phyloP scores from a whole-genome alignment of 208 protist genomes.

The Leishmania arabica region DNA sequence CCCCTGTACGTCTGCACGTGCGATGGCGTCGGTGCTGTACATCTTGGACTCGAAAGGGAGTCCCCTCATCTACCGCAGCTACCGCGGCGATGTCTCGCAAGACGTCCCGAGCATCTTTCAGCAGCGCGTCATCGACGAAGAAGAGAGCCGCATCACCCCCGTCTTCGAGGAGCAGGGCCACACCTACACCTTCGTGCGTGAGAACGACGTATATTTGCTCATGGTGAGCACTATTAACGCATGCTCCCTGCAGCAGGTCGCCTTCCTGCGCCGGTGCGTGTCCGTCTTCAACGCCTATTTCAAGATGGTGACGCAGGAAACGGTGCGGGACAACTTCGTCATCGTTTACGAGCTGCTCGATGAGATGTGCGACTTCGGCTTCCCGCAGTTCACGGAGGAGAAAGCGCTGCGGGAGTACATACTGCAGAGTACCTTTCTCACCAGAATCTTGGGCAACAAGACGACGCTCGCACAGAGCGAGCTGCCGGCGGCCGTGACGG shows the following conservation, averaged over 20 bases:
- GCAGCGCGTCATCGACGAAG: conserved; percentile 92
- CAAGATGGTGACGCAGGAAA: conserved; percentile 95
- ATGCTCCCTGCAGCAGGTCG: conserved; percentile 93
- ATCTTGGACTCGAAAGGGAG: conserved; percentile 95
- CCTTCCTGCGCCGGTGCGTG: conserved; percentile 94
- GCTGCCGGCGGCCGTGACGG: conserved; percentile 88
- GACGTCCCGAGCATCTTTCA: conserved; percentile 88
- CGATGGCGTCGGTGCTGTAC: conserved; percentile 92
- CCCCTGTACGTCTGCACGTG: neutral
- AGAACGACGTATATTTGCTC: conserved; percentile 96
- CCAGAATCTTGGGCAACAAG: conserved; percentile 43
- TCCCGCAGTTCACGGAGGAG: conserved; percentile 97
- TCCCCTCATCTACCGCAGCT: conserved; percentile 95
- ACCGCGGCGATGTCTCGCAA: conserved; percentile 94
- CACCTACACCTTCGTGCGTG: conserved; percentile 95
- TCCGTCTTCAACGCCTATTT: conserved; percentile 96
- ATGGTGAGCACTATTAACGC: conserved; percentile 96
- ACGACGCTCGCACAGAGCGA: conserved; percentile 23
- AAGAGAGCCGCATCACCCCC: conserved; percentile 90
- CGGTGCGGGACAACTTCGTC: conserved; percentile 97
- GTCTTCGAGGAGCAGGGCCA: conserved; percentile 94
- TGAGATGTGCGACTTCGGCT: conserved; percentile 99
- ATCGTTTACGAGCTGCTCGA: conserved; percentile 99
- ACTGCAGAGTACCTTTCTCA: conserved; percentile 85
- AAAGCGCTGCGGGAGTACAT: conserved; percentile 97